Evolutionary conservation across 202 grass and related monocot genomes (phyloP).

Genomic region (Brachypodium distachyon): DNA sequence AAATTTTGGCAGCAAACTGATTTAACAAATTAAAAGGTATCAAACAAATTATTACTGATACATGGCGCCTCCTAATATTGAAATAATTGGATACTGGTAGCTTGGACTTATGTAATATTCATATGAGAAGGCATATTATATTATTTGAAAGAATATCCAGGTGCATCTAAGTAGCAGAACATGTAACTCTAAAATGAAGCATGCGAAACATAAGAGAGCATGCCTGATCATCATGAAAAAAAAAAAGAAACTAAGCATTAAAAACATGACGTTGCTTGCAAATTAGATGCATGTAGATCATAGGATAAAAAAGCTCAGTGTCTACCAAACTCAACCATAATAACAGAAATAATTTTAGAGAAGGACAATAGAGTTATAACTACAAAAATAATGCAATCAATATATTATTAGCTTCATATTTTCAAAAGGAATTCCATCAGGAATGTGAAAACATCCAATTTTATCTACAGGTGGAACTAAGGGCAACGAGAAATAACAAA

Average conservation of each 20-base stretch:
- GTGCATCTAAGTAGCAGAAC: background rate
- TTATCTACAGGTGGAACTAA: background rate
- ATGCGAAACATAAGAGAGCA: background rate
- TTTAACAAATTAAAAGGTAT: slow-evolving; percentile 27
- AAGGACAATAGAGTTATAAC: background rate
- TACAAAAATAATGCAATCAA: background rate
- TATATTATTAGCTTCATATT: background rate
- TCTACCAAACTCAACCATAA: background rate
- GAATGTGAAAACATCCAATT: background rate
- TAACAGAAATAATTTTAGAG: background rate
- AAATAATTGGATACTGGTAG: background rate
- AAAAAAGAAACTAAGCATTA: background rate
- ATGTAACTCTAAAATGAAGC: background rate
- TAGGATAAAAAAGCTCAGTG: background rate
- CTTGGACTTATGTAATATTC: background rate
- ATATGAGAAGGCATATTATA: background rate
- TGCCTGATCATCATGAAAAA: background rate
- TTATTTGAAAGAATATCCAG: background rate
- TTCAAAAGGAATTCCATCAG: background rate
- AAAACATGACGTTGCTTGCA: background rate
- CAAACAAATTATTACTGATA: background rate
- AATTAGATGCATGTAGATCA: background rate
- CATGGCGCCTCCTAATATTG: background rate
- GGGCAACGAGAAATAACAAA: slow-evolving; percentile 10
- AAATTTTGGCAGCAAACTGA: slow-evolving; percentile 92